A percentile compares a stretch with the other conserved stretches of the same genome.
Conservation (phyloP, 352 stramenopile species). For the Elongisporangium prolatum region DNA sequence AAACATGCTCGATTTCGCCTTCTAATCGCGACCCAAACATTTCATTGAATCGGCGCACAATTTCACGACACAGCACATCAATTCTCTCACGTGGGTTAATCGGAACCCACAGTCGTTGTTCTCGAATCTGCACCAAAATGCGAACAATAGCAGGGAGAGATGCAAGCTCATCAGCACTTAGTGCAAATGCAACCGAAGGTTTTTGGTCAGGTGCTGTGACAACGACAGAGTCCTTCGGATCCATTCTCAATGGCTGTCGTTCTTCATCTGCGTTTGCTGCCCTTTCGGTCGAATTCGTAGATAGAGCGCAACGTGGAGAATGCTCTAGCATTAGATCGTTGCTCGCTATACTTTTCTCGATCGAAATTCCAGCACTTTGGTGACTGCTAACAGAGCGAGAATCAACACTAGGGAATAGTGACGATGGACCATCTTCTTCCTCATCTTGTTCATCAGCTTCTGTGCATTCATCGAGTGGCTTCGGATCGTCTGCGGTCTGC, state of each 20-base stretch:
- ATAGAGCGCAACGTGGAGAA: too few species aligned
- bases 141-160: conserved; percentile 36
- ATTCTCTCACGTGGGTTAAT: conserved; percentile 49
- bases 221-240: not conserved
- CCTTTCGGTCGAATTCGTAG: too few species aligned
- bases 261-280: not conserved
- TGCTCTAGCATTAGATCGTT: not conserved
- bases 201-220: not conserved
- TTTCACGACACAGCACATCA: conserved; percentile 37
- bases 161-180: conserved; percentile 1
- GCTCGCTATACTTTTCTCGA: not conserved
- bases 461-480: not conserved
- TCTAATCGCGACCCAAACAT: conserved; percentile 22
- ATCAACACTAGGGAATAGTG: not conserved
- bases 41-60: conserved; percentile 62
- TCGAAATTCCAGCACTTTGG: not conserved
- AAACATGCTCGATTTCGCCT: conserved; percentile 27
- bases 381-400: not conserved
- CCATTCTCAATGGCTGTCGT: not conserved
- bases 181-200: not conserved
- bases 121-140: conserved; percentile 48
- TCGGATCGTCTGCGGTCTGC: not conserved
- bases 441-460: conserved; percentile 1
- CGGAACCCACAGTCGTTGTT: conserved; percentile 45
- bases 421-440: not conserved